phyloP scores from a whole-genome alignment of 2,329 filamentous ascomycete species.

The Cercospora sojina region DNA sequence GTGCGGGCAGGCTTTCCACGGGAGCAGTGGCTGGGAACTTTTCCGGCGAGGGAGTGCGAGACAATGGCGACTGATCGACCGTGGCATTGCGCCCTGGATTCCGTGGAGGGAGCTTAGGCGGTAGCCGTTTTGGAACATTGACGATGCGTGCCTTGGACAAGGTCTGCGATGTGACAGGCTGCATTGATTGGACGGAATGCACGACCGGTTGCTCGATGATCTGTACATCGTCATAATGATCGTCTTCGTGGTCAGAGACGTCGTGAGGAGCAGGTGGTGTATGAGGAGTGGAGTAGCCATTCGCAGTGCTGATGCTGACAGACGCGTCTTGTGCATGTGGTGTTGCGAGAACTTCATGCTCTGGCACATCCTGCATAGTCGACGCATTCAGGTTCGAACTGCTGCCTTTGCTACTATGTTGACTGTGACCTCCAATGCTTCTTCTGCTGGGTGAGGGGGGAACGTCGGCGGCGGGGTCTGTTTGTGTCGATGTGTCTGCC shows the following conservation, averaged over 20 bases:
- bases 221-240: slow-evolving; percentile 53
- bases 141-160: slow-evolving; percentile 73
- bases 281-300: slow-evolving; percentile 35
- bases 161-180: slow-evolving; percentile 40
- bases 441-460: slow-evolving; percentile 24
- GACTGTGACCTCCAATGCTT: slow-evolving; percentile 25
- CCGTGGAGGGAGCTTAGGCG: slow-evolving; percentile 74
- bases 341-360: slow-evolving; percentile 30
- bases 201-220: slow-evolving; percentile 48
- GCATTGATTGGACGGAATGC: slow-evolving; percentile 67
- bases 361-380: slow-evolving; percentile 33
- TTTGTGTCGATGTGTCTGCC: slow-evolving; percentile 36
- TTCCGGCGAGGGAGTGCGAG: slow-evolving; percentile 9
- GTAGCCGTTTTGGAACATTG: slow-evolving; percentile 75
- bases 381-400: slow-evolving; percentile 17
- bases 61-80: slow-evolving; percentile 32
- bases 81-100: slow-evolving; percentile 61
- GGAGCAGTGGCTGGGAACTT: not conserved
- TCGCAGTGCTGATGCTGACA: slow-evolving; percentile 23
- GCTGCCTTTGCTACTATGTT: slow-evolving; percentile 30
- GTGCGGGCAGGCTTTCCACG: not conserved
- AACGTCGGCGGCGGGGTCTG: slow-evolving; percentile 25
- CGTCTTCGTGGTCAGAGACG: slow-evolving; percentile 41
- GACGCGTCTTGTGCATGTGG: slow-evolving; percentile 9
- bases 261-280: slow-evolving; percentile 29